These are phyloP conservation scores for Podospora conica DNA, from an alignment of 495 filamentous ascomycete species.

Conservation along the genomic window DNA sequence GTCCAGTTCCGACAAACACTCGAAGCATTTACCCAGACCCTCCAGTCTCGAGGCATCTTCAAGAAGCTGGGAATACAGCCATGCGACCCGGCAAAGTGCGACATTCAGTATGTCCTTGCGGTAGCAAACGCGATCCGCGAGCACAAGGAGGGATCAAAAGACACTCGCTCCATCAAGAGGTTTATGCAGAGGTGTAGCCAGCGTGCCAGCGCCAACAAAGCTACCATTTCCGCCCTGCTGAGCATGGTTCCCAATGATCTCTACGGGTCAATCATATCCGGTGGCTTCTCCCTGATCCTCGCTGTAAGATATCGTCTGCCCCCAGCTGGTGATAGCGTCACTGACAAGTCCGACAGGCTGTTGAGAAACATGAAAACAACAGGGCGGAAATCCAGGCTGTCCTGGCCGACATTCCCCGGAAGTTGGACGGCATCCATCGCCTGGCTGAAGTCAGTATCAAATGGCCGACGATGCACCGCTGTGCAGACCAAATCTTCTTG, in stretches of 20 bases:
- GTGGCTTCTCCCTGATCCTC: conserved; percentile 15
- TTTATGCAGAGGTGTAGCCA: conserved; percentile 14
- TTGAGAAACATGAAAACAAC: conserved; percentile 13
- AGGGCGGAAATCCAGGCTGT: conserved; percentile 6
- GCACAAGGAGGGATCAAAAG: neutral
- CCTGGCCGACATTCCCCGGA: conserved; percentile 14
- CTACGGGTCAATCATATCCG: conserved; percentile 18
- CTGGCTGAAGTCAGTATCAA: conserved; percentile 4
- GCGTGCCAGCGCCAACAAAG: conserved; percentile 3
- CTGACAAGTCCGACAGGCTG: neutral
- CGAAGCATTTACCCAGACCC: neutral
- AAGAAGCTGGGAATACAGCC: conserved; percentile 11
- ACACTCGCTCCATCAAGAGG: conserved; percentile 8
- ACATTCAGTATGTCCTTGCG: conserved; percentile 10
- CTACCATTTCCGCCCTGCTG: conserved; percentile 5
- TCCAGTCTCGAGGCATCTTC: conserved; percentile 9
- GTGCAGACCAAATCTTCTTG: conserved; percentile 11
- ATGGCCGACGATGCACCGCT: neutral
- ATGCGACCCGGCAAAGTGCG: conserved; percentile 12
- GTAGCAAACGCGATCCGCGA: conserved; percentile 8
- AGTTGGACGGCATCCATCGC: conserved; percentile 8
- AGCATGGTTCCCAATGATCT: conserved; percentile 13
- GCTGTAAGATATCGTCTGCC: conserved; percentile 1
- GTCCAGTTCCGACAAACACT: conserved; percentile 10
- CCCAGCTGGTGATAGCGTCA: neutral